Base-by-base conservation (phyloP, 495 filamentous ascomycete species). In the Chaetomium cochliodes region DNA sequence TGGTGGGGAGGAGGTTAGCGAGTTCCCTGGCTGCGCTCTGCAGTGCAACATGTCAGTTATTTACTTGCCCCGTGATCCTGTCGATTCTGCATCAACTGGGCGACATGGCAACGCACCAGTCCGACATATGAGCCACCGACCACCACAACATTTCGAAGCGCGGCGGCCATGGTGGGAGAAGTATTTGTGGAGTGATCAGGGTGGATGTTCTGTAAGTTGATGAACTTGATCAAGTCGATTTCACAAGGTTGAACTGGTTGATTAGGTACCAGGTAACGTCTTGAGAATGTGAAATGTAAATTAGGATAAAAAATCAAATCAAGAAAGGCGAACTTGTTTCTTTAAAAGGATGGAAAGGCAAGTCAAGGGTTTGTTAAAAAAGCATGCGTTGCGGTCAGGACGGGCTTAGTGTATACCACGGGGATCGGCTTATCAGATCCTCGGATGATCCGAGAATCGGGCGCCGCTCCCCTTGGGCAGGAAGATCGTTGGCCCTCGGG, bases 111-210 rank as follows among this genome's bases (percentile, higher is more conserved):
- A 69, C 70, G 62, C 6, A 74, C 72, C 49, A 69, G 23, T 4
- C 72, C 72, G 22, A 74, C 72, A 42, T 69, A 74, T 2, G 70
- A 72, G 0, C 70, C 72, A 7, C 72, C 72, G 3, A 74, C 62
- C 2, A 74, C 72, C 7, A 74, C 67, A 28, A 74, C 58, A 12
- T 74, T 74, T 37, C 46, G 64, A 2, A 70, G 58, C 8, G 42
- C 42, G 16, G 50, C 20, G 15, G 68, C 59, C 65, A 64, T 64
- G 4, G 4, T 58, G n/a, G n/a, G n/a, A n/a, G n/a, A n/a, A n/a
- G n/a, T 11, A 25, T 25, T 26, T 20, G 18, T 49, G 3, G 18
- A 20, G 46, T 20, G 46, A 20, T 49, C 33, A n/a, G n/a, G 6
- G 5, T 12, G 33, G 33, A 37, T 37, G 5, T 37, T 37, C 33